Conservation (phyloP, 176 grass and related monocot species). For the Cenchrus purpureus region DNA sequence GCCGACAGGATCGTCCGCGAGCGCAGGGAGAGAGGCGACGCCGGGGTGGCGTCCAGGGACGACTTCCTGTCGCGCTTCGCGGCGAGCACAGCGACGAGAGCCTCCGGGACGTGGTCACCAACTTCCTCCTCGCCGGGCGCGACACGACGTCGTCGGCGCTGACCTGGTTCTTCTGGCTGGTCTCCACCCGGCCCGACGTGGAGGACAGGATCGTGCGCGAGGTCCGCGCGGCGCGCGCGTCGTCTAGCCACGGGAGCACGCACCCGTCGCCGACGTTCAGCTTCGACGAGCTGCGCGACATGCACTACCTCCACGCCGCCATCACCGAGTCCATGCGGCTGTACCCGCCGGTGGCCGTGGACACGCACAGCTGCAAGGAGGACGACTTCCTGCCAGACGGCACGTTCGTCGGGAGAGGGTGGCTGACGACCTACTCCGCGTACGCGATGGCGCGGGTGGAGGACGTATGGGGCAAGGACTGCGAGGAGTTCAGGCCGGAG, state of each 20-base stretch:
- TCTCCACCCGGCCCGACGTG: no score
- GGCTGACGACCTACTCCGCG: neutral
- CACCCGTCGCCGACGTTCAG: no score
- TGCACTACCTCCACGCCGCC: conserved; percentile 71
- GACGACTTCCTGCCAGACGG: conserved; percentile 61
- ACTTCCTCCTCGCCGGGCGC: no score
- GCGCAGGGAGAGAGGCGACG: conserved; percentile 27
- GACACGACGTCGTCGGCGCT: no score
- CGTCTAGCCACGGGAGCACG: neutral
- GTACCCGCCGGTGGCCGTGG: conserved; percentile 65
- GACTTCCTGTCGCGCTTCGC: no score
- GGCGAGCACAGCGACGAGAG: no score
- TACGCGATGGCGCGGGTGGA: conserved; percentile 39
- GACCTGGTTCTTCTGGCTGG: no score
- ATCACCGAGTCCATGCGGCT: conserved; percentile 71
- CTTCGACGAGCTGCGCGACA: conserved; percentile 44
- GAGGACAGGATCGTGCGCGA: conserved; percentile 49
- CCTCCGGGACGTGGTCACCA: no score
- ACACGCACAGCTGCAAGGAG: conserved; percentile 51
- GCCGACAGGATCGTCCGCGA: conserved; percentile 45
- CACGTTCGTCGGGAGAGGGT: conserved; percentile 60
- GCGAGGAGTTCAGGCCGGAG: conserved; percentile 61
- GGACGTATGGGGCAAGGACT: conserved; percentile 64
- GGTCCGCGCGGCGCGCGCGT: conserved; percentile 21
- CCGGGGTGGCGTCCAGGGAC: no score